Percentiles rank a stretch among this genome's conserved stretches.
Conservation (phyloP, 106 monocot species). For the Alisma plantagoaquatica region DNA sequence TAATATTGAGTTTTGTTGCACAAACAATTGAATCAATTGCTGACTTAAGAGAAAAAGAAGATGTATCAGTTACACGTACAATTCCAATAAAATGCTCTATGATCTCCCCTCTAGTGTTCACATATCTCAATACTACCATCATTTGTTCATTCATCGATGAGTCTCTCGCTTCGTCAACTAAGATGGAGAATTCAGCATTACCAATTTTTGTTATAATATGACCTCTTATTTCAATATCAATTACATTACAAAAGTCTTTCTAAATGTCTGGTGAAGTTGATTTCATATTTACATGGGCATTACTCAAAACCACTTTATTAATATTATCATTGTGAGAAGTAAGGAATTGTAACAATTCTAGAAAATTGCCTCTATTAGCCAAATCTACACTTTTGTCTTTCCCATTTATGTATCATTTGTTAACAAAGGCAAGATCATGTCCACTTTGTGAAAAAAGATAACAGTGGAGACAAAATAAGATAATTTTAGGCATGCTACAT, state of each 20-base stretch:
- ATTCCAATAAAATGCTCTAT: background rate
- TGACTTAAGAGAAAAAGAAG: no score
- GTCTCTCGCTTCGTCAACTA: slow-evolving; percentile 14
- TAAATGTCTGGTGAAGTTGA: slow-evolving; percentile 3
- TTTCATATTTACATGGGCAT: slow-evolving; percentile 2
- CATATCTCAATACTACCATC: slow-evolving; percentile 3
- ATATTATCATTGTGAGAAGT: background rate
- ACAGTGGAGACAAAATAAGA: no score
- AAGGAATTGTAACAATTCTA: background rate
- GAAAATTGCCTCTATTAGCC: background rate
- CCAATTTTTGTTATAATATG: slow-evolving; percentile 8
- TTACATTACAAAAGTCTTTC: slow-evolving; percentile 9
- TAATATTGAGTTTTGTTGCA: no score
- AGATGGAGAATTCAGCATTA: slow-evolving; percentile 9
- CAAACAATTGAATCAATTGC: no score
- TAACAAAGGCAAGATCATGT: no score
- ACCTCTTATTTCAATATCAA: slow-evolving; percentile 6
- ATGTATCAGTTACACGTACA: background rate
- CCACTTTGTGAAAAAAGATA: no score
- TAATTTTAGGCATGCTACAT: no score
- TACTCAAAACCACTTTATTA: background rate
- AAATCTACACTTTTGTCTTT: no score
- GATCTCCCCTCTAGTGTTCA: slow-evolving; percentile 1
- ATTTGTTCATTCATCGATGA: slow-evolving; percentile 13
- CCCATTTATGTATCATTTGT: no score